Evolutionary conservation across 208 protist species (phyloP).

Genomic region (Trypanosoma boissoni): DNA sequence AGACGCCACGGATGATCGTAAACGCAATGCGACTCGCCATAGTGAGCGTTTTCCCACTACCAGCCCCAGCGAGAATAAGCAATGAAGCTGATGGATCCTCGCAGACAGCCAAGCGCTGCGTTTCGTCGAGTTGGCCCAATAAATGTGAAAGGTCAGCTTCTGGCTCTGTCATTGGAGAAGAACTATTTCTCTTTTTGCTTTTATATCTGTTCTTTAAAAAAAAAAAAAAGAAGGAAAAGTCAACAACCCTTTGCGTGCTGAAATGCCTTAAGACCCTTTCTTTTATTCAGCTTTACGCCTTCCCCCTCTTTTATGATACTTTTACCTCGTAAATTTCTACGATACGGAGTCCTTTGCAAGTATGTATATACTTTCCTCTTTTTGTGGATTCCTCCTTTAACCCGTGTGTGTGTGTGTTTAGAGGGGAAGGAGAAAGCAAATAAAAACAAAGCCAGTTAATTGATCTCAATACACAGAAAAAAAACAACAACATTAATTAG

Average conservation of each 20-base stretch:
- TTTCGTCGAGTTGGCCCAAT: constrained; percentile 41
- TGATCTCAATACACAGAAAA: not conserved
- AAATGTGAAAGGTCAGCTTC: constrained; percentile 3
- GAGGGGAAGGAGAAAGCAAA: constrained; percentile 7
- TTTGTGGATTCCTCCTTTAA: no score
- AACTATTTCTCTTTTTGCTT: not conserved
- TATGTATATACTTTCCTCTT: no score
- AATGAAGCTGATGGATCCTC: constrained; percentile 39
- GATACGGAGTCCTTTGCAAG: no score
- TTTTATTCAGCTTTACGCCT: no score
- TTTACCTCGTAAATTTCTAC: no score
- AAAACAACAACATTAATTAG: constrained; percentile 9
- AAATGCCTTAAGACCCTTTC: no score
- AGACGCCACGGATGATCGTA: constrained; percentile 51
- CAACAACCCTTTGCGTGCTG: not conserved
- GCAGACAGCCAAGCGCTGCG: constrained; percentile 47
- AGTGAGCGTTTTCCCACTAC: constrained; percentile 89
- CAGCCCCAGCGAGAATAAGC: constrained; percentile 74
- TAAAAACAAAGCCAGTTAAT: not conserved
- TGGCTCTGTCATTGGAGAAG: not conserved
- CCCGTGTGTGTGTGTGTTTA: no score
- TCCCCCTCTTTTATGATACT: no score
- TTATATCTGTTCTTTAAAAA: no score
- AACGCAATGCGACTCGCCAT: constrained; percentile 76
- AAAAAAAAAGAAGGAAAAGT: constrained; percentile 5